Evolutionary conservation across 495 filamentous ascomycete genomes (phyloP).

Genomic region (Penicillium paradoxum): DNA sequence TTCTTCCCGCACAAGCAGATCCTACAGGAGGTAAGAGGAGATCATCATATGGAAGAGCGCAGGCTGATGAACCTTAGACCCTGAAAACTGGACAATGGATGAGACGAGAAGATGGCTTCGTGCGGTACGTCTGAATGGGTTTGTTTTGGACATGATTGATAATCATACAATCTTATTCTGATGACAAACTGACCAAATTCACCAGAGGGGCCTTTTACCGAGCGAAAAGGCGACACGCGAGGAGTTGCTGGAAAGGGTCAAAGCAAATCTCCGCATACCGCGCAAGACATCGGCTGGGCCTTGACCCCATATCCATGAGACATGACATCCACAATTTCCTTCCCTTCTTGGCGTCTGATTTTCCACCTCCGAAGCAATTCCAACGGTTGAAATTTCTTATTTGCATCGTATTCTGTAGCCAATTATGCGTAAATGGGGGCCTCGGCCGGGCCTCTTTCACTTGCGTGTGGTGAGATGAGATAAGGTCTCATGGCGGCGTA

Average conservation of each 20-base stretch:
- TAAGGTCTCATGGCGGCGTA: not conserved
- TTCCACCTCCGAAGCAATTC: not conserved
- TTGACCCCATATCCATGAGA: slow-evolving; percentile 3
- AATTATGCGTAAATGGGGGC: not conserved
- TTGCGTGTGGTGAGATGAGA: not conserved
- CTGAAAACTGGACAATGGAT: slow-evolving; percentile 64
- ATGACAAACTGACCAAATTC: not conserved
- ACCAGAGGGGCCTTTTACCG: slow-evolving; percentile 69
- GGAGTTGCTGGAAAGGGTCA: slow-evolving; percentile 73
- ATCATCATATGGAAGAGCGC: not conserved
- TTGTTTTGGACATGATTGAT: not conserved
- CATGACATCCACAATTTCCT: not conserved
- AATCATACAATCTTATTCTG: not conserved
- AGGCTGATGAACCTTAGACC: slow-evolving; percentile 40
- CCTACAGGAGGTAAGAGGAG: slow-evolving; percentile 62
- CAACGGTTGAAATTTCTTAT: not conserved
- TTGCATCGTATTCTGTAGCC: not conserved
- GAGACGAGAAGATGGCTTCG: slow-evolving; percentile 73
- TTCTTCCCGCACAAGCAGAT: slow-evolving; percentile 67
- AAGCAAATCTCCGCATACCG: slow-evolving; percentile 63
- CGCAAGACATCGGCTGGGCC: slow-evolving; percentile 20
- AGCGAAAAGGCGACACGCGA: slow-evolving; percentile 61
- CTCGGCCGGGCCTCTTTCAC: not conserved
- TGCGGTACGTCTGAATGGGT: slow-evolving; percentile 49
- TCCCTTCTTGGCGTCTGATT: not conserved